phyloP scores from a whole-genome alignment of 2,329 filamentous ascomycete species.

The Cytospora schulzeri region DNA sequence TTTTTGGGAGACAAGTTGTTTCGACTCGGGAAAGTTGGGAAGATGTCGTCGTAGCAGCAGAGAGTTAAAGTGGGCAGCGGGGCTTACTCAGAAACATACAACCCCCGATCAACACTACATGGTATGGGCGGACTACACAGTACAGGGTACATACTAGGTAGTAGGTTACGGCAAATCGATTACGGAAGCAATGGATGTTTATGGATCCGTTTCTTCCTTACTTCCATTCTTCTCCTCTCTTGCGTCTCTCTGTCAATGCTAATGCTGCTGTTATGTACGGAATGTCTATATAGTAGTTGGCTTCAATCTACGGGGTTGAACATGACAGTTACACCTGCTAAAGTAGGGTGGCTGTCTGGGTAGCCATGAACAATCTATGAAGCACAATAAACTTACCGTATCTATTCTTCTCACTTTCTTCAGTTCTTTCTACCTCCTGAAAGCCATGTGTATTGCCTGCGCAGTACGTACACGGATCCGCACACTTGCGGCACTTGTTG shows the following conservation, averaged over 20 bases:
- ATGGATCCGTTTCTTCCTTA: background rate
- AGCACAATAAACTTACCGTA: background rate
- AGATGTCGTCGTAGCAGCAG: constrained; percentile 24
- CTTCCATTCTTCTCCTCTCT: background rate
- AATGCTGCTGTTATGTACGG: too few species aligned
- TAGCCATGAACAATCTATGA: background rate
- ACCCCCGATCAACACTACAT: constrained; percentile 2
- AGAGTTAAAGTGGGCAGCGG: constrained; percentile 21
- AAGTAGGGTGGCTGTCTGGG: too few species aligned
- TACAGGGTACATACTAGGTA: background rate
- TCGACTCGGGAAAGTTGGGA: constrained; percentile 24
- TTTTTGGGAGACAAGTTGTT: constrained; percentile 21
- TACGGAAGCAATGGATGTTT: background rate
- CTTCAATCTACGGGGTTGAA: too few species aligned
- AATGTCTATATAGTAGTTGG: too few species aligned
- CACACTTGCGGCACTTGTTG: background rate
- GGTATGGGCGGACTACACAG: background rate
- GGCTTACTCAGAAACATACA: constrained; percentile 25
- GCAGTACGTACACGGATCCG: background rate
- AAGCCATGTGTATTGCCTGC: background rate
- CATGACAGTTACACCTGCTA: too few species aligned
- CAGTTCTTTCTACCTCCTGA: background rate
- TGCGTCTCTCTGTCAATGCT: background rate
- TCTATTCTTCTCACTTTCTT: background rate
- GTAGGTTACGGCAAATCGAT: background rate